Evolutionary conservation across 352 stramenopile species (phyloP), one percentile per base, ranked within the genome.

Genomic region (Pythium grandisporangium): DNA sequence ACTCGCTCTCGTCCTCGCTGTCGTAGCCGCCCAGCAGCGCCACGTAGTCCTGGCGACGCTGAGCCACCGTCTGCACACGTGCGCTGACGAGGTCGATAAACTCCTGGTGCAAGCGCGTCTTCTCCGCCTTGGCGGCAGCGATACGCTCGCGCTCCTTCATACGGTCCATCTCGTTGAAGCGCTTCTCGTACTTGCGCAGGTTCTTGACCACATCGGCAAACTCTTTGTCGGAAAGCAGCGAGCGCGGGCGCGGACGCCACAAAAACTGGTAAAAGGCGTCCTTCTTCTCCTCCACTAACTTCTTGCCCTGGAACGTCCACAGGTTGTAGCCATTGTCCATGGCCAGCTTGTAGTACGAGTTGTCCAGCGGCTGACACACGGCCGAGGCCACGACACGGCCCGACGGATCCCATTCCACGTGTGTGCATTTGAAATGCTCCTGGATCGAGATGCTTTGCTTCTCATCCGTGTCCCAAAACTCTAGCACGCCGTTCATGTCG

Each of bases 241-340:
- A 95, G 54, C 93, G 84, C n/a, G 90, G 88, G 13, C 96, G 82
- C 30, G 96, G 96, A 35, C 96, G 78, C 76, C 78, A 90, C 30
- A 89, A 43, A 47, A 93, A 89, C 61, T 91, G 79, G 64, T 99
- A 99, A 63, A 99, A 98, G 34, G 93, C 80, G 50, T 99, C 93
- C 60, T 97, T 98, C 50, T 95, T 96, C 58, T 96, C 77, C 55
- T 98, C 89, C 30, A 82, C 66, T 1, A 98, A 64, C 51, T 96
- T 76, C 57, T 95, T 96, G 19, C 96, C 96, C 70, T 99, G 96
- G 81, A 99, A 99, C 30, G 83, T 96, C 93, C 93, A 98, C 17
- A 98, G 60, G 47, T 93, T 97, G 73, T 96, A 99, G 39, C 96
- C 96, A 53, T 99, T 99, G 78, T 99, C 96, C 88, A 99, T 98